Conservation (phyloP, 2,329 filamentous ascomycete species). For the Helotiales sp. region DNA sequence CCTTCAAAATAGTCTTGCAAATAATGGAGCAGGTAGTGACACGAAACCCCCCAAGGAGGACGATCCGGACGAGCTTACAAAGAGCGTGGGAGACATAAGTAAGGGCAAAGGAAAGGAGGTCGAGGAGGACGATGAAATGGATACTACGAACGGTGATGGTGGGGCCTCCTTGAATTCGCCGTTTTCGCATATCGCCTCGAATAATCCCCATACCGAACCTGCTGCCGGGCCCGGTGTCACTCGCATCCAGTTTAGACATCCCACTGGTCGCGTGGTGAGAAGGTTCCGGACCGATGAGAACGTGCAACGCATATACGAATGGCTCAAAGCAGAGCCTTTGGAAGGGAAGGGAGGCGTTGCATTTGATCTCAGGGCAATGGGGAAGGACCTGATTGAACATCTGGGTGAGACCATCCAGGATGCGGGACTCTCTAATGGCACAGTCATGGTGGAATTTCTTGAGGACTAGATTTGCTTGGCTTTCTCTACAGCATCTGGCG, state of each 20-base stretch:
- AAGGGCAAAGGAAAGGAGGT: slow-evolving; percentile 55
- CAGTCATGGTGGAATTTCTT: slow-evolving; percentile 91
- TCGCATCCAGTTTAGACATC: slow-evolving; percentile 88
- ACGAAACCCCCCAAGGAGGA: slow-evolving; percentile 62
- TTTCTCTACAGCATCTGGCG: neutral
- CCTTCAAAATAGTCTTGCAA: slow-evolving; percentile 80
- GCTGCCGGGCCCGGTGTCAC: slow-evolving; percentile 70
- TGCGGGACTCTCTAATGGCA: slow-evolving; percentile 86
- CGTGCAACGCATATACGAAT: slow-evolving; percentile 88
- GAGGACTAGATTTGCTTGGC: slow-evolving; percentile 42
- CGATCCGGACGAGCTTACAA: slow-evolving; percentile 88
- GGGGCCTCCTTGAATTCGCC: slow-evolving; percentile 38
- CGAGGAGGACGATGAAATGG: slow-evolving; percentile 39
- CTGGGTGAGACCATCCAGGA: slow-evolving; percentile 75
- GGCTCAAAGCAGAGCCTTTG: slow-evolving; percentile 86
- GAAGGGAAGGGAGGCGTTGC: slow-evolving; percentile 74
- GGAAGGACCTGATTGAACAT: slow-evolving; percentile 77
- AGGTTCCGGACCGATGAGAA: slow-evolving; percentile 77
- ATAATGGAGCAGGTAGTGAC: slow-evolving; percentile 43
- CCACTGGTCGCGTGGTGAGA: slow-evolving; percentile 80
- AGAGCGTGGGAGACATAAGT: slow-evolving; percentile 51
- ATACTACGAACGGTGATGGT: slow-evolving; percentile 34
- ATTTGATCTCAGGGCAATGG: slow-evolving; percentile 89
- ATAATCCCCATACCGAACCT: slow-evolving; percentile 77
- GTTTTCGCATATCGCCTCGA: slow-evolving; percentile 72